Evolutionary conservation across 1,139 yeast species (phyloP).

Genomic region (Candida mesenterica): DNA sequence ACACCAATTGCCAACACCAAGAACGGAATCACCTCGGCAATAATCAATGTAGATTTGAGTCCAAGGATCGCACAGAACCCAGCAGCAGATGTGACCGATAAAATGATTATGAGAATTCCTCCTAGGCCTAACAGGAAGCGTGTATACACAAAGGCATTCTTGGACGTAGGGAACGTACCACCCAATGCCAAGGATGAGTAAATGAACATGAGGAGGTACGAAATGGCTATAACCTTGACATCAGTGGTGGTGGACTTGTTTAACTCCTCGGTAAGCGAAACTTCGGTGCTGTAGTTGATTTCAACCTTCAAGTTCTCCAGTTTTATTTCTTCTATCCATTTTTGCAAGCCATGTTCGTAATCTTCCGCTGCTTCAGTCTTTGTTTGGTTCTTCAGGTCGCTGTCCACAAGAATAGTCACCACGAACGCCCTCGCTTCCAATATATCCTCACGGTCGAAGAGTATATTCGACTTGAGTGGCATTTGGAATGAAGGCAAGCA

Average conservation of each 20-base stretch:
- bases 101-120: slow-evolving; percentile 76
- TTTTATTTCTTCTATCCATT: slow-evolving; percentile 48
- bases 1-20: slow-evolving; percentile 91
- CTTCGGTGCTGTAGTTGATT: slow-evolving; percentile 76
- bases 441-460: slow-evolving; percentile 57
- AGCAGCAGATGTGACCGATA: slow-evolving; percentile 78
- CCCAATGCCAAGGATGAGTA: slow-evolving; percentile 87
- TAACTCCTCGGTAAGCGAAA: slow-evolving; percentile 79
- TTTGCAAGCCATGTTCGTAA: slow-evolving; percentile 69
- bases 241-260: slow-evolving; percentile 83
- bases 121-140: slow-evolving; percentile 75
- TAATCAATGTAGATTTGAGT: slow-evolving; percentile 80
- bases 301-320: slow-evolving; percentile 52
- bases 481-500: slow-evolving; percentile 91
- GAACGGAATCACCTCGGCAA: slow-evolving; percentile 97
- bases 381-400: slow-evolving; percentile 32
- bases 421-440: slow-evolving; percentile 68
- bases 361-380: slow-evolving; percentile 44
- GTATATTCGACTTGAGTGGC: slow-evolving; percentile 69
- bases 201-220: slow-evolving; percentile 85
- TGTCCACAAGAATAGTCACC: slow-evolving; percentile 65
- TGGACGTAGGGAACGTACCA: slow-evolving; percentile 39
- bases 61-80: slow-evolving; percentile 78
- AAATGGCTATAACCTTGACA: slow-evolving; percentile 61
- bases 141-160: slow-evolving; percentile 37